Base-by-base conservation (phyloP, 1,284 basidiomycete genomes). In the Naganishia albida region DNA sequence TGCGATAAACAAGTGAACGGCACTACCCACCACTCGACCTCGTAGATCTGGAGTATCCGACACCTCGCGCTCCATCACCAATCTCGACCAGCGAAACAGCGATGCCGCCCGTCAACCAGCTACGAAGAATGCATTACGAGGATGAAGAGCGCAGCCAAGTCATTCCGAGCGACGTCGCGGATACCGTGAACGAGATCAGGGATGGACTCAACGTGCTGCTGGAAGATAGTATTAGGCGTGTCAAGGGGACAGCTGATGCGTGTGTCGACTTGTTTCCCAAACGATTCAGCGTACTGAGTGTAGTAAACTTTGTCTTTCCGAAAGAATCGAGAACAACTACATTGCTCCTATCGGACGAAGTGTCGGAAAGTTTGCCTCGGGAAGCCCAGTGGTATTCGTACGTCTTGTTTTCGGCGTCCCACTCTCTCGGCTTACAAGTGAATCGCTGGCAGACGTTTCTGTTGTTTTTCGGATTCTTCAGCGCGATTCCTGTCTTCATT, bases 101-200 rank as follows among this genome's bases (percentile, higher is more conserved):
- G 20, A 60, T 60, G 57, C 28, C 57, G 10, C 57, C 57, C 12
- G 34, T 50, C 46, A 60, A 60, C 26, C 13, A 13, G 16, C 26
- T 20, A n/a, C 23, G 16, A 39, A 23, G 25, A 34, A 25, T 43
- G 28, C 43, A 40, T 4, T 12, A 12, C 34, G 40, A n/a, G 26
- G 52, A 54, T 13, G n/a, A 54, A 20, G 34, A 44, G 34, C 46
- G 38, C n/a, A 40, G 18, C 20, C 57, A 25, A 26, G 7, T 40
- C 20, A 23, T 50, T 16, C 57, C 57, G 16, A 60, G 57, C 38
- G 46, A 60, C n/a, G 57, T 60, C 12, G 18, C 57, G 13, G 57
- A 60, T 10, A 60, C 57, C n/a, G n/a, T 60, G 57, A 48, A 50
- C 20, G 57, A 60, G 10, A 60, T 60, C 20, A 49, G 16, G 44